phyloP scores from a whole-genome alignment of 495 filamentous ascomycete species.

The Thozetella sp. region DNA sequence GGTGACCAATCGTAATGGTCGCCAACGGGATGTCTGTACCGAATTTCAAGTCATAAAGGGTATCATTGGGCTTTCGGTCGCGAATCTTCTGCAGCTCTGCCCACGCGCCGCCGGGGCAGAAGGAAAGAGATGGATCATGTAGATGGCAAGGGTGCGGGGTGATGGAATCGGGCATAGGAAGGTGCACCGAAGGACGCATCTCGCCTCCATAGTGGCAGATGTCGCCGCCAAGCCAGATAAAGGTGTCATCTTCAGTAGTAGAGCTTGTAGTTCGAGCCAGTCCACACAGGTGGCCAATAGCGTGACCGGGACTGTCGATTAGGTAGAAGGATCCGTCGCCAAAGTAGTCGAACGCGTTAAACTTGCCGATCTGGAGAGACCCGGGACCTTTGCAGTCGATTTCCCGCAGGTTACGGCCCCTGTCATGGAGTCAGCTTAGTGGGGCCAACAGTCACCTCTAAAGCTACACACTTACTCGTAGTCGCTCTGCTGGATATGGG shows the following conservation, averaged over 20 bases:
- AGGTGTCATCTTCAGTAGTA: slow-evolving; percentile 33
- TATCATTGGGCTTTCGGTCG: slow-evolving; percentile 14
- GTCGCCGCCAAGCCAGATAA: slow-evolving; percentile 56
- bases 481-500: slow-evolving; percentile 36
- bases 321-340: slow-evolving; percentile 57
- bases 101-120: slow-evolving; percentile 38
- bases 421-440: background rate
- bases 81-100: slow-evolving; percentile 23
- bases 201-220: slow-evolving; percentile 46
- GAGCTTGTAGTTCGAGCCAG: slow-evolving; percentile 46
- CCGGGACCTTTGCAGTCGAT: slow-evolving; percentile 29
- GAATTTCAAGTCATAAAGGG: slow-evolving; percentile 29
- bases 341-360: slow-evolving; percentile 57
- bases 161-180: slow-evolving; percentile 42
- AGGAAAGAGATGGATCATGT: background rate
- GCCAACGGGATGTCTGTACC: slow-evolving; percentile 13
- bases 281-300: slow-evolving; percentile 51
- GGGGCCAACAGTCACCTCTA: background rate
- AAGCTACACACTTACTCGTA: slow-evolving; percentile 17
- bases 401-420: slow-evolving; percentile 33
- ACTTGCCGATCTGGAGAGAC: slow-evolving; percentile 39
- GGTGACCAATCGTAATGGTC: slow-evolving; percentile 33
- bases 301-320: slow-evolving; percentile 52
- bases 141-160: slow-evolving; percentile 25
- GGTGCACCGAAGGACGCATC: slow-evolving; percentile 46